phyloP scores from a whole-genome alignment of 306 rosid species.

The Prunus mongolica region DNA sequence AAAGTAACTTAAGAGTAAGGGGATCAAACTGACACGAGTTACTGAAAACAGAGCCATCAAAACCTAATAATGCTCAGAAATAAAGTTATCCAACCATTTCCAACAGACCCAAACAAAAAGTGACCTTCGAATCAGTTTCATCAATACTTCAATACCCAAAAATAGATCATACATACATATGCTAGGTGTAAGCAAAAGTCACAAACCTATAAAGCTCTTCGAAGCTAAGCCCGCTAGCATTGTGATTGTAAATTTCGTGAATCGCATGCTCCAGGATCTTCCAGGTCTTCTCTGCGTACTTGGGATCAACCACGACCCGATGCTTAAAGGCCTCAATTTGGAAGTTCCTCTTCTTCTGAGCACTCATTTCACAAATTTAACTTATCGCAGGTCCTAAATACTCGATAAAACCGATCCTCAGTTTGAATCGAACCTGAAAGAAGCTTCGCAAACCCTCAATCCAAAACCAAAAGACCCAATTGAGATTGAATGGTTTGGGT shows the following conservation, averaged over 20 bases:
- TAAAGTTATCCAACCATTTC: background rate
- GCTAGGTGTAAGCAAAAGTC: background rate
- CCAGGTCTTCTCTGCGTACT: constrained; percentile 93
- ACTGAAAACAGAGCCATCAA: background rate
- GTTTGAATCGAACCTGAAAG: background rate
- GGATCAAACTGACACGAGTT: background rate
- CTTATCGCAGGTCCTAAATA: background rate
- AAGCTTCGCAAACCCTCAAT: background rate
- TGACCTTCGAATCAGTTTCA: background rate
- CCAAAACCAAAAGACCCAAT: background rate
- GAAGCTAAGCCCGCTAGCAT: constrained; percentile 95
- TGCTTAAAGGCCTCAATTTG: constrained; percentile 96
- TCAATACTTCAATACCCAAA: background rate
- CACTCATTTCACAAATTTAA: constrained; percentile 47
- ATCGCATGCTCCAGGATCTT: constrained; percentile 83
- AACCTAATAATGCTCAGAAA: background rate
- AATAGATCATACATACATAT: background rate
- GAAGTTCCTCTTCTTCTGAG: constrained; percentile 86
- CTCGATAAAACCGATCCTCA: background rate
- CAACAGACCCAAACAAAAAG: background rate
- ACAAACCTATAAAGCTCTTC: constrained; percentile 93
- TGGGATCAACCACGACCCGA: constrained; percentile 91
- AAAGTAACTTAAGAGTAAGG: background rate
- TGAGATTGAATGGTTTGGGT: background rate
- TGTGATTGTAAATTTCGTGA: constrained; percentile 85